Evolutionary conservation across 2,329 filamentous ascomycete species (phyloP).

Genomic region (Pseudogymnoascus sp.): DNA sequence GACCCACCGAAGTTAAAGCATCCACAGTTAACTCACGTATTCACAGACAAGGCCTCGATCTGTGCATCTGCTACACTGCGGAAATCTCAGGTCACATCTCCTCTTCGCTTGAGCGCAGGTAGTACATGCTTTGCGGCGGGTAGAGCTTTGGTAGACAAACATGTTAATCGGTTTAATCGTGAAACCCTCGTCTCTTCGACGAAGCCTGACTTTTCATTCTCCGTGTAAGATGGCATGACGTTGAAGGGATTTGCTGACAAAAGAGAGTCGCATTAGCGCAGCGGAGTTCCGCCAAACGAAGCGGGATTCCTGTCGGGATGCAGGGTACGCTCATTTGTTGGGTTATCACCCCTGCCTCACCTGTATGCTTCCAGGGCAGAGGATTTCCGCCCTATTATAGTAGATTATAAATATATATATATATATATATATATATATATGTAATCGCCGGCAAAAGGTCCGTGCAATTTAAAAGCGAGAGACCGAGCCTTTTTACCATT

Average conservation of each 20-base stretch:
- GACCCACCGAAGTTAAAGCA: not conserved
- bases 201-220: not conserved
- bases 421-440: too few relatives aligned
- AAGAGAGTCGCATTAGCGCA: not conserved
- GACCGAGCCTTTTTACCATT: too few relatives aligned
- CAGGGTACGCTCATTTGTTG: too few relatives aligned
- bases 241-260: not conserved
- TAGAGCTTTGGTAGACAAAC: conserved; percentile 11
- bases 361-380: too few relatives aligned
- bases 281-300: not conserved
- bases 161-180: not conserved
- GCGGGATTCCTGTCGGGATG: not conserved
- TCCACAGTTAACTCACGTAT: conserved; percentile 17
- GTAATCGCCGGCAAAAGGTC: too few relatives aligned
- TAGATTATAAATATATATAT: too few relatives aligned
- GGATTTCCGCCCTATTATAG: too few relatives aligned
- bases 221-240: not conserved
- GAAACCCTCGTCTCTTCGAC: not conserved
- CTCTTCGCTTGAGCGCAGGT: conserved; percentile 21
- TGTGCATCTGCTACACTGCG: conserved; percentile 18
- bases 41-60: conserved; percentile 14
- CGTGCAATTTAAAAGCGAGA: too few relatives aligned
- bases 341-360: too few relatives aligned
- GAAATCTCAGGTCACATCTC: conserved; percentile 21
- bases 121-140: conserved; percentile 18